Base-by-base conservation (phyloP, 1,284 basidiomycete genomes). In the Ustilago nuda region DNA sequence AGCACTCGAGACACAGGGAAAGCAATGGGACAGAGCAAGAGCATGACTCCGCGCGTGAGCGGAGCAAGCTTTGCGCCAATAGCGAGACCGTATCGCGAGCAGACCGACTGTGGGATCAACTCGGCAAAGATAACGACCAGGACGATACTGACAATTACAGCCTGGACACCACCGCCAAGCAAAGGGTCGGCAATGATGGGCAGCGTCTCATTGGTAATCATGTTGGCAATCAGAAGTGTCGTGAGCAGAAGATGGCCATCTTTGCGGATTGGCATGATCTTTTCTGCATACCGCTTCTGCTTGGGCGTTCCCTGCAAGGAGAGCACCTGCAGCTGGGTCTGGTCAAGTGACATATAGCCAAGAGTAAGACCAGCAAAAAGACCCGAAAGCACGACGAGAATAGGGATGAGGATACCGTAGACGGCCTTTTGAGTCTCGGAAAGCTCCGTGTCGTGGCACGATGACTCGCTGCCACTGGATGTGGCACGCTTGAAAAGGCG, bases 301-400 rank as follows among this genome's bases (percentile, higher is more conserved):
- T 91, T 88, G 89, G 91, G 89, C 19, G 92, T 93, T 27, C 94
- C 94, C 66, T 92, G 93, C 63, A 94, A 91, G 72, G 91, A 90
- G 12, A 96, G 88, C 2, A 96, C 94, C 82, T 92, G 92, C 43
- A 96, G 89, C 88, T 95, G 94, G 23, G 94, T 96, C 86, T 93
- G 92, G 87, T 95, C 94, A 80, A 96, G 89, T 80, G 92, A 93
- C 93, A 96, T 95, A 86, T 95, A 95, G 11, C 94, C 94, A 57
- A 93, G 87, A 68, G 93, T 93, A 76, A 94, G 87, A 85, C 91
- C 92, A 80, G 92, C 91, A 88, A 92, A 90, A 8, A 90, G 82
- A 65, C 90, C 90, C 13, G 88, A 89, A 45, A 90, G 78, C 8
- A 88, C 71, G 48, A 90, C 90, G 41, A 90, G 87, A 30, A 90